phyloP scores from a whole-genome alignment of 2,329 filamentous ascomycete species.

The Cladosporium sp. region DNA sequence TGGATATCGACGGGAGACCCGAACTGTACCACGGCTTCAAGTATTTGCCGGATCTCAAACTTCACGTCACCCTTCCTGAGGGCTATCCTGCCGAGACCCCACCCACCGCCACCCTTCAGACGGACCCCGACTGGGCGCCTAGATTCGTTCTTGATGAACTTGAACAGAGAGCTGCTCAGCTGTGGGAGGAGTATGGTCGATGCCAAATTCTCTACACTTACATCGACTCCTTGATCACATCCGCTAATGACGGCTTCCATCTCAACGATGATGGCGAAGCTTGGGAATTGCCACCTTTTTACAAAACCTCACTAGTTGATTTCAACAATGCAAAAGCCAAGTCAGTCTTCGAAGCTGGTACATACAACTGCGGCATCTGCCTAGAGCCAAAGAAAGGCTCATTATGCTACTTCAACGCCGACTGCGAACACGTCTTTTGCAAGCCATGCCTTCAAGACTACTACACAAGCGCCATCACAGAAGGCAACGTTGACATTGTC shows the following conservation, averaged over 20 bases:
- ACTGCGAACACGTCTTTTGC: constrained; percentile 91
- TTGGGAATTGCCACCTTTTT: constrained; percentile 43
- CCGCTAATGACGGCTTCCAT: constrained; percentile 52
- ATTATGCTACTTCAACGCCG: constrained; percentile 73
- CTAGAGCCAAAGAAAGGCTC: constrained; percentile 86
- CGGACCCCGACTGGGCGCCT: constrained; percentile 51
- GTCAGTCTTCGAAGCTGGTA: constrained; percentile 73
- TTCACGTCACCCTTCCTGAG: constrained; percentile 50
- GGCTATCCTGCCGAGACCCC: constrained; percentile 52
- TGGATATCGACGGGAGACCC: too few relatives aligned
- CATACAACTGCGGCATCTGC: constrained; percentile 84
- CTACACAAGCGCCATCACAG: constrained; percentile 80
- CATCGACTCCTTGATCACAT: constrained; percentile 56
- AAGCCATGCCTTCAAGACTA: constrained; percentile 81
- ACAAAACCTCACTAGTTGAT: constrained; percentile 68
- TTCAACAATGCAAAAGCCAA: constrained; percentile 71
- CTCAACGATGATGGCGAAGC: constrained; percentile 39
- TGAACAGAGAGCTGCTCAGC: constrained; percentile 40
- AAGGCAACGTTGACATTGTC: constrained; percentile 75
- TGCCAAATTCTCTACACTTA: constrained; percentile 55
- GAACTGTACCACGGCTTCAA: too few relatives aligned
- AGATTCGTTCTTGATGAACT: constrained; percentile 40
- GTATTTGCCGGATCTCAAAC: constrained; percentile 52
- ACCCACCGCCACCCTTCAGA: constrained; percentile 47
- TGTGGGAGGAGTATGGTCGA: constrained; percentile 58